phyloP scores from a whole-genome alignment of 148 eudicot species.

The Camellia lanceoleosa region DNA sequence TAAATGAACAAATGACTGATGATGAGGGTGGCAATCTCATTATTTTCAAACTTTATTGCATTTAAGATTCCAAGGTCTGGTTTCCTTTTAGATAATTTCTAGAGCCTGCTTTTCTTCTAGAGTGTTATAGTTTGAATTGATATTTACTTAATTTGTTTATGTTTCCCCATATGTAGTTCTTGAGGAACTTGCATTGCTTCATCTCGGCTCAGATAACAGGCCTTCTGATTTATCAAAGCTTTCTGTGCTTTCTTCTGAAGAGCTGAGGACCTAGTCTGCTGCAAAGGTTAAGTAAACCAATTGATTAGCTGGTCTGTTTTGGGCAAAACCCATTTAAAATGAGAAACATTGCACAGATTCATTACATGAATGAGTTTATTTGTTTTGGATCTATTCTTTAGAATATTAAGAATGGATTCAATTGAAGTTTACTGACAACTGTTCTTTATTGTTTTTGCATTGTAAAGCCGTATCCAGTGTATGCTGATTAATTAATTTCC shows the following conservation, averaged over 20 bases:
- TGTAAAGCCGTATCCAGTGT: background rate
- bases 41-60: no score
- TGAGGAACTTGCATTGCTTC: slow-evolving; percentile 86
- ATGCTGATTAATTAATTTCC: background rate
- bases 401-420: background rate
- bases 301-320: background rate
- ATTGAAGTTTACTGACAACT: background rate
- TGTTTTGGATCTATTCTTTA: background rate
- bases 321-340: background rate
- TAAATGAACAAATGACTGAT: slow-evolving; percentile 86
- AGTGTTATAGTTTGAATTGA: no score
- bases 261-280: slow-evolving; percentile 80
- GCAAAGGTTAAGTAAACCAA: slow-evolving; percentile 54
- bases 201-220: slow-evolving; percentile 76
- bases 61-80: slow-evolving; percentile 84
- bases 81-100: background rate
- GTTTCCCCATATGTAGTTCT: slow-evolving; percentile 38
- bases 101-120: background rate
- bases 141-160: no score
- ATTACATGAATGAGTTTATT: background rate
- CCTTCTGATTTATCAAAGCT: slow-evolving; percentile 87
- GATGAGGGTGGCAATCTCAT: slow-evolving; percentile 93
- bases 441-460: background rate
- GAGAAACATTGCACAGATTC: background rate
- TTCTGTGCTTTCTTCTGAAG: slow-evolving; percentile 70